Evolutionary conservation across 2,329 filamentous ascomycete species (phyloP), one percentile per base, ranked within the genome.

Genomic region (Stachybotrys echinatus): DNA sequence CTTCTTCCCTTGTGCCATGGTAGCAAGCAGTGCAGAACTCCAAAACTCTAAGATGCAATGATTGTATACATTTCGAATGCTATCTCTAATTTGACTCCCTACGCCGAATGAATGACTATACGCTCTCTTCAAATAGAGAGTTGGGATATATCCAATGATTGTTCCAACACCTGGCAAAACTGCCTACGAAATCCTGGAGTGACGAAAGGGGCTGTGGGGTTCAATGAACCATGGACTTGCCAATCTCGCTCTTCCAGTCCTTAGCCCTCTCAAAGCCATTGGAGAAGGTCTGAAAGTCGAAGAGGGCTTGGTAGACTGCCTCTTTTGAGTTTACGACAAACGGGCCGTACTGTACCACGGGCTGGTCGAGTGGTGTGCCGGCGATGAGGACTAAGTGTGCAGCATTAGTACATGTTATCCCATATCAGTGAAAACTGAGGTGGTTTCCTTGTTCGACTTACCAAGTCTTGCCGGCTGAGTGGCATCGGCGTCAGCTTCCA

Each of bases 231-330:
- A 89, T 89, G 14, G 75, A 76, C 77, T 90, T 91, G 37, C 88
- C 89, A 77, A 96, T 95, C 72, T 95, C 87, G 63, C 87, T 91
- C 68, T 85, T 72, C 90, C 91, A 96, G 23, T 83, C 81, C 55
- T 82, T 77, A 1, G 88, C 88, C 54, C 88, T 76, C 73, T 94
- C 89, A 58, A 94, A 94, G 5, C 89, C 89, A 66, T 92, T 92
- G 37, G 78, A 75, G 54, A 81, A 76, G 14, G 76, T 83, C 70
- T 88, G 85, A 61, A 83, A 94, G 65, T 94, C 88, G 59, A 81
- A 71, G 67, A 94, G 76, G 2, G 89, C 88, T 73, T 92, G 79
- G 60, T 87, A 84, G 4, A 92, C 85, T 56, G 88, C 83, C 48
- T 88, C 83, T 63, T 86, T 75, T 40, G 78, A 81, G 52, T 74